Evolutionary conservation across 2,329 filamentous ascomycete genomes (phyloP), one percentile per base, ranked within the genome.

Genomic region (Alternaria angustiovoidea): DNA sequence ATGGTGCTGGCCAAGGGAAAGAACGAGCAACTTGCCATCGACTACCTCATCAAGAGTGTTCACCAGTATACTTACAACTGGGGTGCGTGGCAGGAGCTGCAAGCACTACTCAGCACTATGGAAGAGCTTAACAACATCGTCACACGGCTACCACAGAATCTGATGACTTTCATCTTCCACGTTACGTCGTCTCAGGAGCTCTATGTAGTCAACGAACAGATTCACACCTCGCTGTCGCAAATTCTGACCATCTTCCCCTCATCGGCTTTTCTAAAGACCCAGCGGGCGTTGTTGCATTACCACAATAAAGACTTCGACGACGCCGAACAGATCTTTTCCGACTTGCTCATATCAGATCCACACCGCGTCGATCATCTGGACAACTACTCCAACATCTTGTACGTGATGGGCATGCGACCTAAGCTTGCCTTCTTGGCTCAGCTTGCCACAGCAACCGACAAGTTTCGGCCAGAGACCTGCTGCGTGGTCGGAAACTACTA

Each of bases 401-500:
- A 97, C 75, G 94, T 99, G 30, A 90, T 98, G 83, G 91, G 91
- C 43, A 84, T 91, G 62, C 87, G 94, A 9, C 93, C 95, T 0
- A 96, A 97, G 74, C 85, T 99, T 22, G 94, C 94, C 0, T 97
- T 97, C 70, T 81, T 99, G 22, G 95, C 95, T 0, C 94, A 97
- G 72, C 84, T 97, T 11, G 96, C 95, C 69, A 94, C 92, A 2
- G 90, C 89, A 48, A 92, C 95, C 7, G 95, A 99, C 83, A 96
- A 94, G 72, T 99, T 99, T 79, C 90, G 95, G 0, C 94, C 95
- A 0, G 95, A 99, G 78, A 97, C 95, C 0, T 98, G 95, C 74
- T 96, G 96, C 54, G 94, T 98, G 0, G 90, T 98, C 24, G 95
- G 95, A 5, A 99, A 99, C 76, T 98, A 98, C 81, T 99, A 97